A percentile compares a stretch with the other conserved stretches of the same genome.
phyloP scores from a whole-genome alignment of 2,329 filamentous ascomycete genomes.

The Penicillium hesseltinei region DNA sequence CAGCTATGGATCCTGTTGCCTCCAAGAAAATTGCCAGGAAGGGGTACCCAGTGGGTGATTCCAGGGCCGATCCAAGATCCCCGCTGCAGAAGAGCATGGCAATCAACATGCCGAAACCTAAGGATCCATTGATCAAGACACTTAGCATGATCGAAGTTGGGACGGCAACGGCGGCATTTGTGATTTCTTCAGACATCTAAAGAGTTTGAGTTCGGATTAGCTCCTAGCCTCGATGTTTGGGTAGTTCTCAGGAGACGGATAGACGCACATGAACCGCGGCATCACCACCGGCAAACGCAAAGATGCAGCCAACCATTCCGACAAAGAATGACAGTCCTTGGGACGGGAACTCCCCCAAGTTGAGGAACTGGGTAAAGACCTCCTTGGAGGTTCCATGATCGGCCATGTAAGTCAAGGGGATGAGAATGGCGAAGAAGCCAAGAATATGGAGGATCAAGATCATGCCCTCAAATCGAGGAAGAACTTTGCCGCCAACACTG shows the following conservation, averaged over 20 bases:
- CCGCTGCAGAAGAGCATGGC: conserved; percentile 42
- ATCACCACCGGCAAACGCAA: conserved; percentile 40
- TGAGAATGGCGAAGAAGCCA: conserved; percentile 54
- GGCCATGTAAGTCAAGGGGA: conserved; percentile 46
- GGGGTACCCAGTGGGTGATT: conserved; percentile 32
- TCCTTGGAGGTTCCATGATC: conserved; percentile 41
- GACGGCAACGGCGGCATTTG: conserved; percentile 36
- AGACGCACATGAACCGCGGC: conserved; percentile 40
- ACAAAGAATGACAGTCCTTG: conserved; percentile 43
- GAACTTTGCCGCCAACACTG: conserved; percentile 40
- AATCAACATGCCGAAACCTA: conserved; percentile 40
- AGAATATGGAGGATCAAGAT: conserved; percentile 52
- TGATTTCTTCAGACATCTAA: conserved; percentile 42
- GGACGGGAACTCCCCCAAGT: conserved; percentile 46
- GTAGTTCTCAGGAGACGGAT: neutral
- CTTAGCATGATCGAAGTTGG: conserved; percentile 39
- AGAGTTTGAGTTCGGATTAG: neutral
- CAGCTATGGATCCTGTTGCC: conserved; percentile 29
- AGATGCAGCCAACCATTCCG: conserved; percentile 36
- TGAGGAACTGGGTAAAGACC: conserved; percentile 51
- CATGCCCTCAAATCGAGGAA: conserved; percentile 51
- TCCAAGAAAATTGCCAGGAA: conserved; percentile 37
- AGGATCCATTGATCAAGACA: conserved; percentile 36
- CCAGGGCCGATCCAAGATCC: conserved; percentile 28
- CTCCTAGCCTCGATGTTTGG: neutral